Conservation (phyloP, 352 stramenopile genomes). For the Phytophthora nicotianae region DNA sequence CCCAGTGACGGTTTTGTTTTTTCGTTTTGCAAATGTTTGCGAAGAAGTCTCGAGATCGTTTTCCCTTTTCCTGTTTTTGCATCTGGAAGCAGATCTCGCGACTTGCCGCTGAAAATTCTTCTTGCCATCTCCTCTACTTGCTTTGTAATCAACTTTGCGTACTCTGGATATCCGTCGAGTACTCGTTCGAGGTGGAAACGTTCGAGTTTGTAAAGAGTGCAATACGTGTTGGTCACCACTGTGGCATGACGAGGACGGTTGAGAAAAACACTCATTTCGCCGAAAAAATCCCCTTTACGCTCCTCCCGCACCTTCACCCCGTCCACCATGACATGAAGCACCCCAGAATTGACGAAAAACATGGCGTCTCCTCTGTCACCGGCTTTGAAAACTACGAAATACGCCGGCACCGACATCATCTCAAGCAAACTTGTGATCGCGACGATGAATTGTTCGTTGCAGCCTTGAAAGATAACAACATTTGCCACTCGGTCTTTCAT, state of each 20-base stretch:
- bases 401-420: constrained; percentile 62
- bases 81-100: constrained; percentile 20
- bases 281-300: constrained; percentile 69
- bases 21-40: constrained; percentile 50
- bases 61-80: constrained; percentile 41
- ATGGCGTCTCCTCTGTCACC: constrained; percentile 67
- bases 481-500: constrained; percentile 63
- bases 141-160: constrained; percentile 41
- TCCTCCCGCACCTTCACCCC: constrained; percentile 67
- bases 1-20: constrained; percentile 10
- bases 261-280: constrained; percentile 73
- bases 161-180: constrained; percentile 62
- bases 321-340: constrained; percentile 62
- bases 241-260: constrained; percentile 54
- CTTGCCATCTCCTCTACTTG: constrained; percentile 53
- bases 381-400: constrained; percentile 51
- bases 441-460: constrained; percentile 67
- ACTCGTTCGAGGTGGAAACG: constrained; percentile 68
- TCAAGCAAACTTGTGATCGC: constrained; percentile 69
- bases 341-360: constrained; percentile 68
- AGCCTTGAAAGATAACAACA: constrained; percentile 66
- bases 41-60: constrained; percentile 48
- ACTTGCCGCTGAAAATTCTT: constrained; percentile 38
- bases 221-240: constrained; percentile 67
- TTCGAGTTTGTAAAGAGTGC: constrained; percentile 69